These are phyloP conservation scores for Litchi chinensis DNA, from an alignment of 345 rosid species.

Conservation along the genomic window DNA sequence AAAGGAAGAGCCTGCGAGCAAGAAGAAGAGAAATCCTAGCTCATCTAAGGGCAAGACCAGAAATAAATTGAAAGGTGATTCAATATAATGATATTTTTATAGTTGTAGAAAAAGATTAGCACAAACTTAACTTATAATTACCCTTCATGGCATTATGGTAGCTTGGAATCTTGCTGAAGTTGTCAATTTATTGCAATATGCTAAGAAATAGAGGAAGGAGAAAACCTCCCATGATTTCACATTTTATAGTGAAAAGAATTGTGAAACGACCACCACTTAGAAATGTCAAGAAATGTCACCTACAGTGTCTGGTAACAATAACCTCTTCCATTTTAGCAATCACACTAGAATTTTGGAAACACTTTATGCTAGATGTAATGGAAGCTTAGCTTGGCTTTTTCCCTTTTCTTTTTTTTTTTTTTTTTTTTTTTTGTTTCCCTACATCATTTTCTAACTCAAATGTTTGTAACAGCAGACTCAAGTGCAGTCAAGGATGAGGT, in stretches of 20 bases:
- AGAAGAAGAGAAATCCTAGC: constrained; percentile 15
- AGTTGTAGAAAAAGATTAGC: no score
- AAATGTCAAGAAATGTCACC: no score
- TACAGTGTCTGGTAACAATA: no score
- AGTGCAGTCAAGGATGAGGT: not conserved
- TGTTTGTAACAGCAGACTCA: constrained; percentile 17
- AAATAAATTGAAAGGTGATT: constrained; percentile 37
- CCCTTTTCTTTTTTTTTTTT: no score
- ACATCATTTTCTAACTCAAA: not conserved
- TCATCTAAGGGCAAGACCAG: constrained; percentile 26
- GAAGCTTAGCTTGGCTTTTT: no score
- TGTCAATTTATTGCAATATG: no score
- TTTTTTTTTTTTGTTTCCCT: not conserved
- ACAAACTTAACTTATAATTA: no score
- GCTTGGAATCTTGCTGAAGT: no score
- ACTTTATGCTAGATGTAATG: not conserved
- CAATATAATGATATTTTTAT: not conserved
- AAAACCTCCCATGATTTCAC: not conserved
- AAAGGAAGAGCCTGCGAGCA: constrained; percentile 28
- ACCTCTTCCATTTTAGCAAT: not conserved
- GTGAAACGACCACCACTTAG: no score
- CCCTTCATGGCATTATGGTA: no score
- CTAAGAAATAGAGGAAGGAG: no score
- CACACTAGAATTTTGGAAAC: not conserved
- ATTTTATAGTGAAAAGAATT: no score